Percentiles rank a stretch among this genome's conserved stretches.
Evolutionary conservation across 2,329 filamentous ascomycete species (phyloP).

Genomic region (Alternaria postmessia): DNA sequence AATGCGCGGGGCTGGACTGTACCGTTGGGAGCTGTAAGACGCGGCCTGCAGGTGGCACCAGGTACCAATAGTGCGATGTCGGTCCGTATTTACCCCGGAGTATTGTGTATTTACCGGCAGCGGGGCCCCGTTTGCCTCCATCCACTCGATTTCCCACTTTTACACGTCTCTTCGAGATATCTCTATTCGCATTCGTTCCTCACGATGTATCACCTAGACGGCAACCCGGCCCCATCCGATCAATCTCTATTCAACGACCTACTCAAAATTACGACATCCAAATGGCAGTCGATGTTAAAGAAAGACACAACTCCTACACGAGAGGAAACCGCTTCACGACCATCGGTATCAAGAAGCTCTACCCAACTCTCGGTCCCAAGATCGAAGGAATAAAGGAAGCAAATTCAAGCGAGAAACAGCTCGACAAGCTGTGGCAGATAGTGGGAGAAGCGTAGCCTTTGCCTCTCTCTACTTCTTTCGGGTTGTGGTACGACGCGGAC

Average conservation of each 20-base stretch:
- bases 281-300: slow-evolving; percentile 29
- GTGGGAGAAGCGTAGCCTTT: not conserved
- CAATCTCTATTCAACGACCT: slow-evolving; percentile 33
- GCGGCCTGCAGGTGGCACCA: slow-evolving; percentile 1
- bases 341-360: slow-evolving; percentile 45
- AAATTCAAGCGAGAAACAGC: not conserved
- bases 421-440: not conserved
- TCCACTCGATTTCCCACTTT: not conserved
- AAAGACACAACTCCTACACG: slow-evolving; percentile 12
- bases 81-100: slow-evolving; percentile 16
- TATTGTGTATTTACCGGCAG: slow-evolving; percentile 13
- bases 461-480: not conserved
- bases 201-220: slow-evolving; percentile 39
- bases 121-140: slow-evolving; percentile 2
- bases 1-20: slow-evolving; percentile 16
- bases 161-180: not conserved
- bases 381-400: slow-evolving; percentile 33
- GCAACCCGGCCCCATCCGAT: slow-evolving; percentile 26
- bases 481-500: not conserved
- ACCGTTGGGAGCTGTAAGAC: slow-evolving; percentile 2
- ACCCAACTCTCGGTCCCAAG: slow-evolving; percentile 50
- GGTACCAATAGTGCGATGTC: slow-evolving; percentile 13
- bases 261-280: slow-evolving; percentile 30
- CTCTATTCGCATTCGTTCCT: not conserved
- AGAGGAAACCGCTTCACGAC: slow-evolving; percentile 23